Evolutionary conservation across 306 rosid species (phyloP).

Genomic region (Luffa aegyptiaca): DNA sequence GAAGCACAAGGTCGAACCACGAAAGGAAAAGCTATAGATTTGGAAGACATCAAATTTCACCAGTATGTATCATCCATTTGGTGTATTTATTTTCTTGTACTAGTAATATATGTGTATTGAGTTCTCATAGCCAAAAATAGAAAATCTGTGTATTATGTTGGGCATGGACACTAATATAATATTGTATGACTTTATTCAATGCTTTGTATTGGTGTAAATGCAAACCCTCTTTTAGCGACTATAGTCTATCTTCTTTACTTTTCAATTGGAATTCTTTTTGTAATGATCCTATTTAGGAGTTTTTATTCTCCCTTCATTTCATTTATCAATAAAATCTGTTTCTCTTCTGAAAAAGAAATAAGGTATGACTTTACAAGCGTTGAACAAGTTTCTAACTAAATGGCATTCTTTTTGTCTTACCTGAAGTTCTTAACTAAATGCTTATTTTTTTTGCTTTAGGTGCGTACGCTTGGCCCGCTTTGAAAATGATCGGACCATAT

Average conservation of each 20-base stretch:
- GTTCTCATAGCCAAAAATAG: not conserved
- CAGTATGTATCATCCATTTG: constrained; percentile 60
- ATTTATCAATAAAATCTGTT: too few species aligned
- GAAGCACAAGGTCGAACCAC: constrained; percentile 97
- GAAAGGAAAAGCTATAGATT: constrained; percentile 94
- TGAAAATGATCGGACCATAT: constrained; percentile 96
- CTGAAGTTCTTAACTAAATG: constrained; percentile 16
- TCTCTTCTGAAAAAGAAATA: too few species aligned
- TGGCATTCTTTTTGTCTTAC: constrained; percentile 2
- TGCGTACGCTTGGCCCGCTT: constrained; percentile 99
- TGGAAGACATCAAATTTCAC: constrained; percentile 99
- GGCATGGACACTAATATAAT: constrained; percentile 8
- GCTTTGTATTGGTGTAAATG: too few species aligned
- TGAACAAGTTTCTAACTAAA: constrained; percentile 13
- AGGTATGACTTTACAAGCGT: not conserved
- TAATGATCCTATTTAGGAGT: too few species aligned
- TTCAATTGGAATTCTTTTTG: too few species aligned
- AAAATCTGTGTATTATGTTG: not conserved
- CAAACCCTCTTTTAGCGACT: too few species aligned
- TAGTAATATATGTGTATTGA: not conserved
- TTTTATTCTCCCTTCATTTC: too few species aligned
- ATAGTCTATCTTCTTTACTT: too few species aligned
- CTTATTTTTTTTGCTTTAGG: constrained; percentile 33
- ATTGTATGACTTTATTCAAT: not conserved
- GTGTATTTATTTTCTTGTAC: constrained; percentile 4